phyloP scores from a whole-genome alignment of 2,329 filamentous ascomycete species.

The Emericellopsis atlantica region DNA sequence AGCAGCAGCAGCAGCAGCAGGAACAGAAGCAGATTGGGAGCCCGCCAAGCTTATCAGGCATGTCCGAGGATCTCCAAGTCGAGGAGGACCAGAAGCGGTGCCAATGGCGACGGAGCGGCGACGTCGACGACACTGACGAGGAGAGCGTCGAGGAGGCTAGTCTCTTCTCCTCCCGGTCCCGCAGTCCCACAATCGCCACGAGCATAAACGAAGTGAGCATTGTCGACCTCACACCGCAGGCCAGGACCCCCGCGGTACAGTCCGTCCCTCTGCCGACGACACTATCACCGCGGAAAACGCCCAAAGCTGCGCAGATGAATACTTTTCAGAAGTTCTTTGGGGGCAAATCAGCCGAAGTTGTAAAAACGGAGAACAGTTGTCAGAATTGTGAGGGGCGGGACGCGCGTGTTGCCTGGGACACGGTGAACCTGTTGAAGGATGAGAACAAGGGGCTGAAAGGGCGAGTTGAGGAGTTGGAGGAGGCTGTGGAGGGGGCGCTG shows the following conservation, averaged over 20 bases:
- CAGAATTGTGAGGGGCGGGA: conserved; percentile 46
- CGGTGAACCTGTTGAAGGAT: conserved; percentile 45
- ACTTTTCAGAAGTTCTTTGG: conserved; percentile 28
- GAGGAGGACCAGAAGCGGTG: conserved; percentile 34
- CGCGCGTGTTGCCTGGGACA: conserved; percentile 50
- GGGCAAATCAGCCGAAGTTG: conserved; percentile 19
- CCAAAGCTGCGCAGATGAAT: conserved; percentile 11
- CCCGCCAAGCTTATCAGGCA: conserved; percentile 17
- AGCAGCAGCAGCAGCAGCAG: conserved; percentile 22
- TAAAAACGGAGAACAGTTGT: conserved; percentile 21
- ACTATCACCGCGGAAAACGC: conserved; percentile 9
- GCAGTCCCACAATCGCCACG: conserved; percentile 40
- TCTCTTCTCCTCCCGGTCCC: conserved; percentile 43
- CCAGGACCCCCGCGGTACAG: neutral
- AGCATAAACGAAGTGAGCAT: conserved; percentile 18
- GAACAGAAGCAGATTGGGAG: neutral
- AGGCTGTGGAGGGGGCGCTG: conserved; percentile 46
- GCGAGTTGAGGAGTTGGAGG: conserved; percentile 45
- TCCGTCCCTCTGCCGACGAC: conserved; percentile 4
- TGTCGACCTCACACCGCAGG: conserved; percentile 6
- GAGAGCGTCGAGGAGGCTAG: conserved; percentile 36
- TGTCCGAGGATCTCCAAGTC: conserved; percentile 40
- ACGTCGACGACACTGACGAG: conserved; percentile 38
- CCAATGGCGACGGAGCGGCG: conserved; percentile 26
- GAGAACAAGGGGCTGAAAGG: conserved; percentile 52